These are phyloP conservation scores for Phylloporus sp. DNA, from an alignment of 768 basidiomycete genomes.

Conservation along the genomic window DNA sequence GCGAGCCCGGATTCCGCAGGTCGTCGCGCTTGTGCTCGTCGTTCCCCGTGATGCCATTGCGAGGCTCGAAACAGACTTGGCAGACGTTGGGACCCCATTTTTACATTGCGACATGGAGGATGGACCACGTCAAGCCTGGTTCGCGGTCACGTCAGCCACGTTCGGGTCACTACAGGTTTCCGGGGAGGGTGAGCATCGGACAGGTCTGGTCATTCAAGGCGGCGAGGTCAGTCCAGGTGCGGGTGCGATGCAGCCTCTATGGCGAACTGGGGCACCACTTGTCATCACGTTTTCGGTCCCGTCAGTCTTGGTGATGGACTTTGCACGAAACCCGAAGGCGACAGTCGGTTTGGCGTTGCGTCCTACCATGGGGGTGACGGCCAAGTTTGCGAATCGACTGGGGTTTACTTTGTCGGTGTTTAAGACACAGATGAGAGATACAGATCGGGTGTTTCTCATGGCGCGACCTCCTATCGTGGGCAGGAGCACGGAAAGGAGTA, in stretches of 20 bases:
- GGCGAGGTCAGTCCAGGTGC: background rate
- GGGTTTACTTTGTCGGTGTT: conserved; percentile 17
- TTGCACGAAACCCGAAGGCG: background rate
- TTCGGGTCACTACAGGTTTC: conserved; percentile 18
- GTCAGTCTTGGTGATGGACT: conserved; percentile 10
- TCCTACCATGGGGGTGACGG: conserved; percentile 6
- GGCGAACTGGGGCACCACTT: conserved; percentile 15
- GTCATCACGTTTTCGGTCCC: conserved; percentile 20
- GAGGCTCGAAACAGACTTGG: conserved; percentile 5
- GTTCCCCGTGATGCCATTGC: conserved; percentile 28
- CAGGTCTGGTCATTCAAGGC: conserved; percentile 8
- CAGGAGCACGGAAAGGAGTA: background rate
- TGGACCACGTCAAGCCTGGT: conserved; percentile 4
- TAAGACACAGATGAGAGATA: conserved; percentile 10
- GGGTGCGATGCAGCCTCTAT: conserved; percentile 2
- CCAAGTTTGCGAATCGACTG: conserved; percentile 7
- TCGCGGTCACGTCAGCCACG: conserved; percentile 18
- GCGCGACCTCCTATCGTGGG: conserved; percentile 11
- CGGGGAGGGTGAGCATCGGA: conserved; percentile 17
- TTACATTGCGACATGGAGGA: conserved; percentile 22
- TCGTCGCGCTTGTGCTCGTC: conserved; percentile 29
- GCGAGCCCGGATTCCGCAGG: conserved; percentile 19
- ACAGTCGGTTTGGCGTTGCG: conserved; percentile 16
- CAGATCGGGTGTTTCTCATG: conserved; percentile 16
- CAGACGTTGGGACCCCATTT: conserved; percentile 3